Base-by-base conservation (phyloP, 495 filamentous ascomycete species). In the Elasticomyces elasticus region DNA sequence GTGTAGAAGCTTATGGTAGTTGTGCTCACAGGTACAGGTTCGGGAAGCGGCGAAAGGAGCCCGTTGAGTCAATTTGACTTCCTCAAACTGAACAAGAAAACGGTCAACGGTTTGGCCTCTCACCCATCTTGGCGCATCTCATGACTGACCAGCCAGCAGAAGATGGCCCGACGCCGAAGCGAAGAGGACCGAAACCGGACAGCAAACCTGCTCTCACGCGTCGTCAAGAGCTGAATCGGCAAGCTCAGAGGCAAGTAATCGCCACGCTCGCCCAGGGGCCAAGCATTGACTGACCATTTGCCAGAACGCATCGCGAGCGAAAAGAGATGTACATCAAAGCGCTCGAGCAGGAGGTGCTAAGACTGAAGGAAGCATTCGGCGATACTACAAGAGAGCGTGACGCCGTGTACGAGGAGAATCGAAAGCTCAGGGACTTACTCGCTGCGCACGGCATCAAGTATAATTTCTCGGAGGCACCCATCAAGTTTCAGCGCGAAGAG, bases 281-380 rank as follows among this genome's bases (percentile, higher is more conserved):
- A 28, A 6, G 5, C 24, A 20, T 44, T 44, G 47, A 33, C 45
- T 58, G 41, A 60, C 20, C 47, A 51, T 51, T 23, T 26, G 0
- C 40, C 44, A 85, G 91, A 64, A 95, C 92, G 23, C 91, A 97
- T 71, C 89, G 92, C 43, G 92, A 98, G 69, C 84, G 92, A 54
- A 97, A 97, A 67, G 92, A 96, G 70, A 79, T 85, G 62, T 96
- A 97, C 65, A 91, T 95, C 76, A 88, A 88, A 67, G 77, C 81
- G n/a, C 78, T 97, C 52, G 91, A 97, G 66, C 83, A 87, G 62
- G 87, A 95, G 69, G 83, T 95, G 7, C 76, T 87, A 20, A 84
- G 87, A 48, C 71, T 82, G 55, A 76, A 79, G 63, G 82, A 84
- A 65, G 73, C 78, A 31, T 86, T 76, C 65, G 77, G 71, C 62